Evolutionary conservation across 352 stramenopile genomes (phyloP), one percentile per base, ranked within the genome.

Genomic region (Phytophthora melonis): DNA sequence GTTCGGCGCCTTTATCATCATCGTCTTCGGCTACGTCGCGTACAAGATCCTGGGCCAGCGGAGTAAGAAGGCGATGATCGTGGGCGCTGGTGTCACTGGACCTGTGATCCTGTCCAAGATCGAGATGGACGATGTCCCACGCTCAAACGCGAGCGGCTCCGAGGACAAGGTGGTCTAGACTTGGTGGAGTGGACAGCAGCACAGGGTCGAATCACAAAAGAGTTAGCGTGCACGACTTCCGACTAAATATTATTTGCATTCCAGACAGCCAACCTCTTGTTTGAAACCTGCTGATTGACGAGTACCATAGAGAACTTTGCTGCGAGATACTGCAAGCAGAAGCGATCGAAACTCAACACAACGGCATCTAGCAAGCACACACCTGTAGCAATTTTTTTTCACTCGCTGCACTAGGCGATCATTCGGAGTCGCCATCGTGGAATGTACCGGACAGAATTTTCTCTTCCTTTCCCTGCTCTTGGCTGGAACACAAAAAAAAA

Each of bases 381-480:
- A 52, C 43, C n/a, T 52, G 18, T 47, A 47, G 45, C 45, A 53
- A 27, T 53, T 54, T 53, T 53, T 54, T 41, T 23, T 39, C 39
- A 8, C 43, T 47, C 25, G 47, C 5, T 49, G 21, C 5, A 54
- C 36, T 34, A 18, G 16, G 30, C 19, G 21, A 30, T 82, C 75
- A 91, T 67, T 91, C 83, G 0, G 83, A 91, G 63, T 91, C 83
- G 30, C 83, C 83, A 52, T 91, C 83, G 61, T 91, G 83, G 62
- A 89, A 91, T 30, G 82, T 89, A 34, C 83, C 83, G 18, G 77
- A 79, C 34, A 91, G 63, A 56, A 91, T 91, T 45, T 88, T 91
- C 39, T 91, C 83, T 74, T 91, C 83, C 61, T 91, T 91, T 43
- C 79, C 79, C 39, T 80, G 59, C 23, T 88, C 81, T 82, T 86